These are phyloP conservation scores for Chenopodium berlandieri DNA, from an alignment of 148 eudicot species.

Conservation along the genomic window DNA sequence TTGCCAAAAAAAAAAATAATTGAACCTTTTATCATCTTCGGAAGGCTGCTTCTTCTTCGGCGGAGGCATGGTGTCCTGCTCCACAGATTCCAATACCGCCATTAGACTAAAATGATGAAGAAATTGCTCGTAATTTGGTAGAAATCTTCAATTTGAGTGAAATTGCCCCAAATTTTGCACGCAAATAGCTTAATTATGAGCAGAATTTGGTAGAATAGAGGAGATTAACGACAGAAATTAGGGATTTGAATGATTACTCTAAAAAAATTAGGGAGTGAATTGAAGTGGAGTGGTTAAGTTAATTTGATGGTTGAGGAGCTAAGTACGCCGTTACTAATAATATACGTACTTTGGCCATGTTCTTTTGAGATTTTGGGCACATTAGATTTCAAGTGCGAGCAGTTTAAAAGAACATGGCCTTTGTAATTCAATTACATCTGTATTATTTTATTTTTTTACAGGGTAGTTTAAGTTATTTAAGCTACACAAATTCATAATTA, in stretches of 20 bases:
- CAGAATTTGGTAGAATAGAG: not conserved
- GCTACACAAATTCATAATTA: too few relatives aligned
- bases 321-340: too few relatives aligned
- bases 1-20: slow-evolving; percentile 2
- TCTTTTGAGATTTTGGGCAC: too few relatives aligned
- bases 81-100: slow-evolving; percentile 39
- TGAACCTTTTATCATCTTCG: slow-evolving; percentile 76
- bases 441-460: too few relatives aligned
- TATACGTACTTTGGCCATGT: too few relatives aligned
- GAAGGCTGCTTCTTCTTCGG: slow-evolving; percentile 57
- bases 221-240: not conserved
- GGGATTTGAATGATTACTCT: not conserved
- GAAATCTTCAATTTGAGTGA: not conserved
- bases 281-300: too few relatives aligned
- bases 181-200: not conserved
- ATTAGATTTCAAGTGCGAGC: too few relatives aligned
- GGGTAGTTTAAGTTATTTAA: too few relatives aligned
- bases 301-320: too few relatives aligned
- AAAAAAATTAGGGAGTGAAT: too few relatives aligned
- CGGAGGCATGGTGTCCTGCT: slow-evolving; percentile 38
- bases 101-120: slow-evolving; percentile 23
- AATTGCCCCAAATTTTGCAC: not conserved
- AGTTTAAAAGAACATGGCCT: too few relatives aligned
- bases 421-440: too few relatives aligned
- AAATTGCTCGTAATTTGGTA: not conserved